phyloP scores from a whole-genome alignment of 305 asterid species.

The Coffea humblotiana region DNA sequence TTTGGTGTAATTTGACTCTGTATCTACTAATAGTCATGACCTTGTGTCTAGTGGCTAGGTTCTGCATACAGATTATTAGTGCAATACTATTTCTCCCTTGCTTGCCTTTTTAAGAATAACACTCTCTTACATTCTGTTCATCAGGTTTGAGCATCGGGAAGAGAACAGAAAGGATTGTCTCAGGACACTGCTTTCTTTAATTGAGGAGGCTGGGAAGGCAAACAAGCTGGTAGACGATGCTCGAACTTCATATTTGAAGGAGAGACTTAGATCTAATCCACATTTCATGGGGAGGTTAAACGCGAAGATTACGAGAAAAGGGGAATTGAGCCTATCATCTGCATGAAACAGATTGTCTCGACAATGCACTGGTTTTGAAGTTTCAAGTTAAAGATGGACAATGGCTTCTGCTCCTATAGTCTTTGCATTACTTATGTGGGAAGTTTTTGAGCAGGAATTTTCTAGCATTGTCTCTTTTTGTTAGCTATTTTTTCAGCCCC shows the following conservation, averaged over 20 bases:
- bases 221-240: slow-evolving; percentile 61
- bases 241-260: slow-evolving; percentile 57
- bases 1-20: neutral
- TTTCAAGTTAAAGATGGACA: neutral
- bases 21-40: neutral
- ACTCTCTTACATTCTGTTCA: neutral
- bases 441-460: neutral
- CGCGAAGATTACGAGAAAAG: slow-evolving; percentile 40
- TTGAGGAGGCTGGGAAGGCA: slow-evolving; percentile 89
- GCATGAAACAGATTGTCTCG: slow-evolving; percentile 25
- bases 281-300: slow-evolving; percentile 75
- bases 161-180: slow-evolving; percentile 97
- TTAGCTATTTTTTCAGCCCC: neutral
- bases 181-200: slow-evolving; percentile 66
- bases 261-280: slow-evolving; percentile 72
- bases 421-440: neutral
- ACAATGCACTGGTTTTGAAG: neutral
- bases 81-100: neutral
- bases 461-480: neutral
- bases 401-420: neutral
- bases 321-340: slow-evolving; percentile 29
- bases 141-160: slow-evolving; percentile 91
- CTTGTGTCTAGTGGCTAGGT: neutral
- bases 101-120: neutral
- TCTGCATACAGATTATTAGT: neutral